Percentiles rank a stretch among this genome's conserved stretches.
phyloP scores from a whole-genome alignment of 805 yeast genomes.

The Myxozyma nipponensis region DNA sequence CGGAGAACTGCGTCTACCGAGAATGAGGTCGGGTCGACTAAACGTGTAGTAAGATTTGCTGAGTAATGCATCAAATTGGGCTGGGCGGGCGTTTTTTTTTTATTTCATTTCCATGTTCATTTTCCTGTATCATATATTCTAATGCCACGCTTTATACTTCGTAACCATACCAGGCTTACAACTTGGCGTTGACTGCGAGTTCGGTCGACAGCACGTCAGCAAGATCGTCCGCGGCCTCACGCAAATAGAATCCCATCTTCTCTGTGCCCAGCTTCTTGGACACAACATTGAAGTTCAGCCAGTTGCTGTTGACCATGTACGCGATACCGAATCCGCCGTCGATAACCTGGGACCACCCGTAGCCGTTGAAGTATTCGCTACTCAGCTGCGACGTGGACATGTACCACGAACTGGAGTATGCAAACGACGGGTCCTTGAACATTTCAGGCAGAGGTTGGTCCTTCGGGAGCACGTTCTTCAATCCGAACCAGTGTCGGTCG shows the following conservation, averaged over 20 bases:
- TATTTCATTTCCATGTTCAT: neutral
- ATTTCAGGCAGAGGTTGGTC: constrained; percentile 61
- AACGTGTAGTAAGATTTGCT: neutral
- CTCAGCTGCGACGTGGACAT: constrained; percentile 86
- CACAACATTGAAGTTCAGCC: constrained; percentile 81
- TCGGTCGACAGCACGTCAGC: constrained; percentile 52
- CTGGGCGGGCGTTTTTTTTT: neutral
- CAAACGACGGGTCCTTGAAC: constrained; percentile 69
- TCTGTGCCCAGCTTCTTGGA: constrained; percentile 55
- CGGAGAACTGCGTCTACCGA: constrained; percentile 32
- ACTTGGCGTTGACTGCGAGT: constrained; percentile 36
- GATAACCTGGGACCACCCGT: constrained; percentile 94
- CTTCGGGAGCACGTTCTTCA: constrained; percentile 62
- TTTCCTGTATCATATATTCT: neutral
- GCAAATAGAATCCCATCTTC: constrained; percentile 59
- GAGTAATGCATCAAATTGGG: neutral
- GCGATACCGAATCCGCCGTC: constrained; percentile 94
- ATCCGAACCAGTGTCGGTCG: constrained; percentile 90
- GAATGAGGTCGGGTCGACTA: neutral
- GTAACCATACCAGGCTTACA: constrained; percentile 26
- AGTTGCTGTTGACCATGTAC: constrained; percentile 82
- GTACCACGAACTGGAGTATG: constrained; percentile 79
- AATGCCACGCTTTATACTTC: neutral
- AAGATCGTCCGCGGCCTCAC: constrained; percentile 77
- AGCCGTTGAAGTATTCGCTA: constrained; percentile 78